phyloP scores from a whole-genome alignment of 2,329 filamentous ascomycete genomes.

The Corynespora cassiicola region DNA sequence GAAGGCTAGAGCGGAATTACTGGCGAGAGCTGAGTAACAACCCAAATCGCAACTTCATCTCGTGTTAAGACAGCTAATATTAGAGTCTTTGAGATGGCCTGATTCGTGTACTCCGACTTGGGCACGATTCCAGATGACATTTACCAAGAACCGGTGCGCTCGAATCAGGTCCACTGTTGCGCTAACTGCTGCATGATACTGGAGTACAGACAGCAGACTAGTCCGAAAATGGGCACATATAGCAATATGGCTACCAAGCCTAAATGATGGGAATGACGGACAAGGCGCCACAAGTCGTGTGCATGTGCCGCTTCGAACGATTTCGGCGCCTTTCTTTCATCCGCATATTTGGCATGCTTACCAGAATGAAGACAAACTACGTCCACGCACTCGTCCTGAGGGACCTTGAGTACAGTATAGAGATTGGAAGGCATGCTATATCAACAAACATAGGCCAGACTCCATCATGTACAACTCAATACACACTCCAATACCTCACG shows the following conservation, averaged over 20 bases:
- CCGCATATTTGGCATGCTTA: constrained; percentile 38
- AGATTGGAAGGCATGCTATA: constrained; percentile 14
- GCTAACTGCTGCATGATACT: constrained; percentile 16
- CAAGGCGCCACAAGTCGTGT: constrained; percentile 15
- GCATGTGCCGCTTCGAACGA: constrained; percentile 18
- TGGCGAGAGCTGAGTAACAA: constrained; percentile 41
- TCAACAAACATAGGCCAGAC: constrained; percentile 1
- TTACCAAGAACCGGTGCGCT: constrained; percentile 9
- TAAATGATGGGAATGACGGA: constrained; percentile 9
- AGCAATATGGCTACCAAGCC: constrained; percentile 10
- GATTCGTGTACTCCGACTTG: constrained; percentile 24
- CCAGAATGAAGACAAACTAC: constrained; percentile 25
- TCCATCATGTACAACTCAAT: too few species aligned
- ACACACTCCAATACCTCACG: too few species aligned
- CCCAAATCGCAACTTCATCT: constrained; percentile 22
- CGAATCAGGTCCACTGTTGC: constrained; percentile 17
- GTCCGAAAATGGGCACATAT: constrained; percentile 5
- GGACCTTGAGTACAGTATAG: not conserved
- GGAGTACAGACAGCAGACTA: constrained; percentile 14
- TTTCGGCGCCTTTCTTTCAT: constrained; percentile 16
- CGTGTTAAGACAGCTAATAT: constrained; percentile 41
- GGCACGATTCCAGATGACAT: constrained; percentile 18
- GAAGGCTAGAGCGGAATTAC: constrained; percentile 22
- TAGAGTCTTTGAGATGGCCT: constrained; percentile 26
- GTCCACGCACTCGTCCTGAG: constrained; percentile 6